phyloP scores from a whole-genome alignment of 352 stramenopile genomes.

The Phytopythium delawarense region DNA sequence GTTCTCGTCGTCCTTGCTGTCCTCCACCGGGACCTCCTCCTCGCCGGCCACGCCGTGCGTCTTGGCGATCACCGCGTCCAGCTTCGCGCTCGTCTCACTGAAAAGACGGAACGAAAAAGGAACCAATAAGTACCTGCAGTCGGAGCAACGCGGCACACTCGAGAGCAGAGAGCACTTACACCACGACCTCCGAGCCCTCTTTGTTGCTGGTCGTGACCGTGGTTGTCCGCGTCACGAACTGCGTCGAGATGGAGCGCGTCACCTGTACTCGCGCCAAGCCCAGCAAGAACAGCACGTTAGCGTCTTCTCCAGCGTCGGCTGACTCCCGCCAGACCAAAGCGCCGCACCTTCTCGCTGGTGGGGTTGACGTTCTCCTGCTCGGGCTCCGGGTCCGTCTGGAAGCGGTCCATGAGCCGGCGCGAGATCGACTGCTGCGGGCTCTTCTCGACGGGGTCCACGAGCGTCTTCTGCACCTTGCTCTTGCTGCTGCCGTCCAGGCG shows the following conservation, averaged over 20 bases:
- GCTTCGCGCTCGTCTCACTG: slow-evolving; percentile 19
- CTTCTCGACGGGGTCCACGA: slow-evolving; percentile 24
- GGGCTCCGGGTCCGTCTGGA: slow-evolving; percentile 29
- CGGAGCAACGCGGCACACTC: neutral
- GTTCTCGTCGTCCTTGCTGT: slow-evolving; percentile 21
- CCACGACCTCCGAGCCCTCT: slow-evolving; percentile 3
- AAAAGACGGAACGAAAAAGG: neutral
- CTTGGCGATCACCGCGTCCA: slow-evolving; percentile 12
- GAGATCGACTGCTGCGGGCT: slow-evolving; percentile 35
- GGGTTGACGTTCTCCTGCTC: slow-evolving; percentile 23
- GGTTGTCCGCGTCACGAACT: slow-evolving; percentile 24
- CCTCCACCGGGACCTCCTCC: slow-evolving; percentile 3
- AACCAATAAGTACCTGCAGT: no score
- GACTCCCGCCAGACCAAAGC: neutral
- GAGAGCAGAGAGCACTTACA: neutral
- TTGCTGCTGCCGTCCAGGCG: slow-evolving; percentile 40
- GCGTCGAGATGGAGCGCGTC: slow-evolving; percentile 20
- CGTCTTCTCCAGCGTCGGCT: no score
- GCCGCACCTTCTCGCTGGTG: slow-evolving; percentile 3
- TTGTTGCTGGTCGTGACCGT: slow-evolving; percentile 19
- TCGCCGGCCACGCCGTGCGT: slow-evolving; percentile 14
- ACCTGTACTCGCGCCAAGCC: slow-evolving; percentile 6
- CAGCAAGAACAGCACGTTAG: neutral
- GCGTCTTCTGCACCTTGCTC: slow-evolving; percentile 41
- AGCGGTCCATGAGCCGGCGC: slow-evolving; percentile 35